A percentile compares a stretch with the other conserved stretches of the same genome.
phyloP scores from a whole-genome alignment of 2,329 filamentous ascomycete species.

The Calonectria pteridis region DNA sequence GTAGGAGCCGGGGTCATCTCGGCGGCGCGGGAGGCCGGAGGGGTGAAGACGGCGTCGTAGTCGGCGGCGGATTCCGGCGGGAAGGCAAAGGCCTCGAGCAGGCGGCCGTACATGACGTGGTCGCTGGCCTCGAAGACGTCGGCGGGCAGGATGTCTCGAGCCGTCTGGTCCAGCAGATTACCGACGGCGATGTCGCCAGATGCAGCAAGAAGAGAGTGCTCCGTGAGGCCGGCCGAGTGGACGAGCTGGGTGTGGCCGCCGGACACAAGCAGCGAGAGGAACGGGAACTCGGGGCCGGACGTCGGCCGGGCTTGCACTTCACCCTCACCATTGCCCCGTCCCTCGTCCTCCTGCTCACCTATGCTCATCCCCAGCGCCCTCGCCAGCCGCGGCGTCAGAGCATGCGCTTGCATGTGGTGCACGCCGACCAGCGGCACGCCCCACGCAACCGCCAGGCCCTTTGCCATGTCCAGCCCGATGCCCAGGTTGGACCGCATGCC shows the following conservation, averaged over 20 bases:
- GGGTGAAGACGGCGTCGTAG: conserved; percentile 63
- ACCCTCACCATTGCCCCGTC: not conserved
- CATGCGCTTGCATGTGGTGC: conserved; percentile 98
- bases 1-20: conserved; percentile 63
- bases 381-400: conserved; percentile 86
- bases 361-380: conserved; percentile 64
- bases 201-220: conserved; percentile 80
- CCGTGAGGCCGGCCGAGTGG: conserved; percentile 74
- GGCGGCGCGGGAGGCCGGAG: conserved; percentile 68
- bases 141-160: conserved; percentile 78
- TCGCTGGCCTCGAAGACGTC: conserved; percentile 64
- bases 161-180: conserved; percentile 89
- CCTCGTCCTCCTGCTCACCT: conserved; percentile 20
- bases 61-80: conserved; percentile 51
- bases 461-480: conserved; percentile 85
- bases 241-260: conserved; percentile 93
- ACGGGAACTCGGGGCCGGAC: conserved; percentile 76
- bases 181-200: conserved; percentile 89
- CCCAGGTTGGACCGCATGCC: conserved; percentile 86
- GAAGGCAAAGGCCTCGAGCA: conserved; percentile 86
- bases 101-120: conserved; percentile 82
- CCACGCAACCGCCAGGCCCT: conserved; percentile 89
- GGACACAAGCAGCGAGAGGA: conserved; percentile 88
- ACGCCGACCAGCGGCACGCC: conserved; percentile 85
- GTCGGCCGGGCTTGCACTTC: not conserved